These are phyloP conservation scores for Paramecium caudatum DNA, from an alignment of 73 alveolate species.

Conservation along the genomic window DNA sequence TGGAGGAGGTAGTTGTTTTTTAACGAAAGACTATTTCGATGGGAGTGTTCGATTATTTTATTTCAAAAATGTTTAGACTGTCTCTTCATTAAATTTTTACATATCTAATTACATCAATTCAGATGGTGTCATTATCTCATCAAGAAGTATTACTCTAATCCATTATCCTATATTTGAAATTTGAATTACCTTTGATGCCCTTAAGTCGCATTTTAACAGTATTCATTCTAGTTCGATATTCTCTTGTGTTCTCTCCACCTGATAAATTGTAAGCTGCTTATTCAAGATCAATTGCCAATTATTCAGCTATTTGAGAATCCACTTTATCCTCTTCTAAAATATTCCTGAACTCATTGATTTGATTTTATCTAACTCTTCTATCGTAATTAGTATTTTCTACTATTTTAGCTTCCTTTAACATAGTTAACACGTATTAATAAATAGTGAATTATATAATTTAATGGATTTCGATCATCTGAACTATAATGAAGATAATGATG, in stretches of 20 bases:
- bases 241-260: slow-evolving; percentile 51
- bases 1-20: no score
- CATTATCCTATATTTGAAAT: neutral
- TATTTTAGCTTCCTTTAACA: neutral
- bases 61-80: slow-evolving; percentile 1
- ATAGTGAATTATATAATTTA: neutral
- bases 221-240: slow-evolving; percentile 52
- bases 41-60: slow-evolving; percentile 9
- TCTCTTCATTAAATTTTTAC: slow-evolving; percentile 43
- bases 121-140: slow-evolving; percentile 9
- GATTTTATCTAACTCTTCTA: slow-evolving; percentile 26
- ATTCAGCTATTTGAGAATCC: neutral
- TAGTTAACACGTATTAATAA: slow-evolving; percentile 12
- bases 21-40: no score
- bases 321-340: slow-evolving; percentile 20
- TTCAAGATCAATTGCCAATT: slow-evolving; percentile 18
- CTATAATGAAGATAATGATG: slow-evolving; percentile 34
- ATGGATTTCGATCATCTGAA: slow-evolving; percentile 24
- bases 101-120: slow-evolving; percentile 47
- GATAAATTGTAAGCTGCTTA: slow-evolving; percentile 48
- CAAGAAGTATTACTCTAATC: neutral
- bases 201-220: slow-evolving; percentile 45
- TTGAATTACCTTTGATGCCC: slow-evolving; percentile 31
- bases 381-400: neutral
- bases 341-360: slow-evolving; percentile 14